These are phyloP conservation scores for Venturia pyrina DNA, from an alignment of 2,329 filamentous ascomycete genomes.

Conservation along the genomic window DNA sequence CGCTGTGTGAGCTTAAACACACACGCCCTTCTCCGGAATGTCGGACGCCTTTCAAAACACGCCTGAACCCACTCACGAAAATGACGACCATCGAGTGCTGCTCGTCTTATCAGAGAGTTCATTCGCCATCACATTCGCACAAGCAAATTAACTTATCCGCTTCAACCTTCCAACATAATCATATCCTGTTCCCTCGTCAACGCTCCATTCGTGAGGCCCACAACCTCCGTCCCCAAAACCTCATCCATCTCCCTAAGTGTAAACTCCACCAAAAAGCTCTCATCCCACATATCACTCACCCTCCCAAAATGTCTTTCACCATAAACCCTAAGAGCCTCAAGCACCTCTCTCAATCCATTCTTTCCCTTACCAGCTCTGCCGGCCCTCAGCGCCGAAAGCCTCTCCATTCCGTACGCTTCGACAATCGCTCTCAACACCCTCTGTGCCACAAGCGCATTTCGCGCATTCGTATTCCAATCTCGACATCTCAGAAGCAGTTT, in stretches of 20 bases:
- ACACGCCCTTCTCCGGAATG: too few species aligned
- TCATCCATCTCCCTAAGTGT: slow-evolving; percentile 88
- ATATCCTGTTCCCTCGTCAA: not conserved
- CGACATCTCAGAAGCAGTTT: slow-evolving; percentile 69
- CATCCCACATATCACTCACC: slow-evolving; percentile 81
- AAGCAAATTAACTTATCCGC: too few species aligned
- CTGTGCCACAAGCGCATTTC: slow-evolving; percentile 77
- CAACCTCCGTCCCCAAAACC: slow-evolving; percentile 27
- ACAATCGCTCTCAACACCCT: slow-evolving; percentile 66
- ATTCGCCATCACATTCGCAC: too few species aligned
- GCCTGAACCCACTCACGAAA: too few species aligned
- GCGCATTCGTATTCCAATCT: slow-evolving; percentile 96
- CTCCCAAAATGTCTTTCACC: slow-evolving; percentile 88
- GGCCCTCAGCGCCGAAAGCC: slow-evolving; percentile 54
- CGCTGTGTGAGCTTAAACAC: too few species aligned
- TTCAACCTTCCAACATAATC: not conserved
- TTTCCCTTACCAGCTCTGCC: slow-evolving; percentile 15
- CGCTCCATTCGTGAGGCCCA: not conserved
- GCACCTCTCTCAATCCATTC: slow-evolving; percentile 58
- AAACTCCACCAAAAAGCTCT: slow-evolving; percentile 91
- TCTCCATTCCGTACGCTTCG: slow-evolving; percentile 30
- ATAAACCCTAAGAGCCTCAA: slow-evolving; percentile 81
- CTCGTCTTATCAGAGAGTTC: too few species aligned
- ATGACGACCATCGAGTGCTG: too few species aligned
- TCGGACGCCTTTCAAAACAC: too few species aligned